A percentile compares a stretch with the other conserved stretches of the same genome.
Evolutionary conservation across 306 rosid genomes (phyloP).

Genomic region (Glycine soja): DNA sequence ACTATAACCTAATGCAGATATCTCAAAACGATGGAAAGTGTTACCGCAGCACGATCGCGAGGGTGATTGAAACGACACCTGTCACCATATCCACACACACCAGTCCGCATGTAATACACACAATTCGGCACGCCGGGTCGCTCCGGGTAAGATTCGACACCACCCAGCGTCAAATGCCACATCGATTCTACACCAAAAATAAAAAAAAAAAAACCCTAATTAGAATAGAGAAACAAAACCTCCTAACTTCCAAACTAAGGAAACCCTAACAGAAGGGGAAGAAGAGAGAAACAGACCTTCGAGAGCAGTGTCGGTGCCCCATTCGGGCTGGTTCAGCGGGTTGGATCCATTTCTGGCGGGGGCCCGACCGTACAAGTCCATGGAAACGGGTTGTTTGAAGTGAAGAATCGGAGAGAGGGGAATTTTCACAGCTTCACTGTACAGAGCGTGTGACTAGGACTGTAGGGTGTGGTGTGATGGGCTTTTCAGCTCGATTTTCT

Average conservation of each 20-base stretch:
- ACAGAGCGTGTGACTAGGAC: slow-evolving; percentile 24
- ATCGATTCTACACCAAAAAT: slow-evolving; percentile 66
- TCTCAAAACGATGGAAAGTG: slow-evolving; percentile 16
- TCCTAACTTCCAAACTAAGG: slow-evolving; percentile 39
- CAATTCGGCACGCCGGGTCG: slow-evolving; percentile 79
- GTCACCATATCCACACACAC: slow-evolving; percentile 83
- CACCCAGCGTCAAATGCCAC: slow-evolving; percentile 75
- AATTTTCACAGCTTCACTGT: slow-evolving; percentile 42
- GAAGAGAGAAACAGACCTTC: slow-evolving; percentile 54
- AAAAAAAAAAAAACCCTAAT: slow-evolving; percentile 51
- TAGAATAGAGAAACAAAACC: neutral
- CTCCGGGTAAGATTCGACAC: slow-evolving; percentile 83
- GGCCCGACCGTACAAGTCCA: slow-evolving; percentile 79
- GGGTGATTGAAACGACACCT: slow-evolving; percentile 93
- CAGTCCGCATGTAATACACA: slow-evolving; percentile 88
- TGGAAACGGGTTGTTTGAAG: slow-evolving; percentile 28
- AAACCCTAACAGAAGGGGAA: slow-evolving; percentile 55
- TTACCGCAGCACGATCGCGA: slow-evolving; percentile 91
- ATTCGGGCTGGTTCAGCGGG: slow-evolving; percentile 64
- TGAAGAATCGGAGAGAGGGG: slow-evolving; percentile 32
- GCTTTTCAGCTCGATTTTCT: slow-evolving; percentile 33
- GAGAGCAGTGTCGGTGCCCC: slow-evolving; percentile 72
- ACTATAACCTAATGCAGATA: slow-evolving; percentile 44
- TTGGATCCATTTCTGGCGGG: slow-evolving; percentile 70
- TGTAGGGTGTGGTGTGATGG: slow-evolving; percentile 28